phyloP scores from a whole-genome alignment of 768 basidiomycete species.

The Panus rudis region DNA sequence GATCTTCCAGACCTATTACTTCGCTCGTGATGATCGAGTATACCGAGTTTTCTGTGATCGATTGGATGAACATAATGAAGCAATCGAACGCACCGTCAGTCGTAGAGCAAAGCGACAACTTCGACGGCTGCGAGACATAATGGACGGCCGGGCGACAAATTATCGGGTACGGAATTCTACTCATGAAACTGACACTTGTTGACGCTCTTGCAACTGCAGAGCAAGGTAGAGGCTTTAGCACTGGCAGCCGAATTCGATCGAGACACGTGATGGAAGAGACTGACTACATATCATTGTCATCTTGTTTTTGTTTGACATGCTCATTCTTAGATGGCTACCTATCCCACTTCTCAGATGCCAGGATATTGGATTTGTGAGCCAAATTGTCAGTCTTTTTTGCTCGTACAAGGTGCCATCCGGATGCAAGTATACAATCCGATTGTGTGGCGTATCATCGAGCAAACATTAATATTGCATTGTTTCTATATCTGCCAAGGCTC shows the following conservation, averaged over 20 bases:
- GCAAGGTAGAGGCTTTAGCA: slow-evolving; percentile 56
- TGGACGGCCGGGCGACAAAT: slow-evolving; percentile 61
- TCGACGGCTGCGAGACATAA: slow-evolving; percentile 48
- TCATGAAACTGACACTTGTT: background rate
- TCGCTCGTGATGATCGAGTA: slow-evolving; percentile 87
- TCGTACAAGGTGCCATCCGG: slow-evolving; percentile 26
- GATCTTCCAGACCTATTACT: slow-evolving; percentile 67
- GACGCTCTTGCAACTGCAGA: slow-evolving; percentile 26
- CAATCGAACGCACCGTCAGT: slow-evolving; percentile 40
- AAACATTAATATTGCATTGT: slow-evolving; percentile 14
- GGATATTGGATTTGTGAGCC: no score
- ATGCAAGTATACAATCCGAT: slow-evolving; percentile 17
- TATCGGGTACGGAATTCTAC: slow-evolving; percentile 46
- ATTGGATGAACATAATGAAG: slow-evolving; percentile 28
- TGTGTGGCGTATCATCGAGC: slow-evolving; percentile 27
- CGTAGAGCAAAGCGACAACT: slow-evolving; percentile 68
- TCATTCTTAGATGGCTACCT: no score
- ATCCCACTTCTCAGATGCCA: no score
- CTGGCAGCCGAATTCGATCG: slow-evolving; percentile 56
- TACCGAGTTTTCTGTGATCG: slow-evolving; percentile 59
- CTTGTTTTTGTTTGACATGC: no score
- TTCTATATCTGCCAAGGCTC: no score
- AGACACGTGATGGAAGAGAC: slow-evolving; percentile 42
- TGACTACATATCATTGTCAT: no score
- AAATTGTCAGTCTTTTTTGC: no score